Evolutionary conservation across 148 eudicot genomes (phyloP).

Genomic region (Arctostaphylos glauca): DNA sequence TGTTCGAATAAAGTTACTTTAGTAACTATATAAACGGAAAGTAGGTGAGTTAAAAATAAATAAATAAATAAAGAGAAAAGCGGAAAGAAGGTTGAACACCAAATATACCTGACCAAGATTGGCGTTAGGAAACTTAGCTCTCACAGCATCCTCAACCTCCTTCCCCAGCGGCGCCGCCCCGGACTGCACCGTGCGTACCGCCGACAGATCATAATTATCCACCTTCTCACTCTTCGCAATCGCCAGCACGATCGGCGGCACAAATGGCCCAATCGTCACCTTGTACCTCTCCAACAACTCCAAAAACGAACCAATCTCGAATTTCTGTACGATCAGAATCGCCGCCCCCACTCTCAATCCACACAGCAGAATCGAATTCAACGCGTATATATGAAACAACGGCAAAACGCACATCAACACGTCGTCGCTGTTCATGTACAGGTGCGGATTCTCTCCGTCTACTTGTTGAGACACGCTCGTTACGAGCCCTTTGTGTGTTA

Average conservation of each 20-base stretch:
- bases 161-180: slow-evolving; percentile 95
- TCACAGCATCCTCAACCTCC: slow-evolving; percentile 83
- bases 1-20: no score
- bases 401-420: slow-evolving; percentile 77
- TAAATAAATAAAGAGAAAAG: not conserved
- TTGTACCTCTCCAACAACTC: slow-evolving; percentile 50
- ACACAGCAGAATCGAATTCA: slow-evolving; percentile 66
- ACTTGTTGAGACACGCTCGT: slow-evolving; percentile 90
- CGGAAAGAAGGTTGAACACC: not conserved
- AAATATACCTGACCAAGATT: slow-evolving; percentile 73
- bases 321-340: slow-evolving; percentile 65
- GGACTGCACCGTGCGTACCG: slow-evolving; percentile 66
- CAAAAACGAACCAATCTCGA: slow-evolving; percentile 51
- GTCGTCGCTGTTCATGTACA: slow-evolving; percentile 55
- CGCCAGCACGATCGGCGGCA: slow-evolving; percentile 84
- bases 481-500: slow-evolving; percentile 70
- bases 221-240: slow-evolving; percentile 64
- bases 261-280: slow-evolving; percentile 79
- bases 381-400: slow-evolving; percentile 70
- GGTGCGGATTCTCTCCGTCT: slow-evolving; percentile 82
- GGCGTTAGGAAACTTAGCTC: slow-evolving; percentile 62
- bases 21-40: no score
- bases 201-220: slow-evolving; percentile 58
- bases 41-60: no score
- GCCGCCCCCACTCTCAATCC: slow-evolving; percentile 65